phyloP scores from a whole-genome alignment of 2,329 filamentous ascomycete species.

The Mycocentrospora acerina region DNA sequence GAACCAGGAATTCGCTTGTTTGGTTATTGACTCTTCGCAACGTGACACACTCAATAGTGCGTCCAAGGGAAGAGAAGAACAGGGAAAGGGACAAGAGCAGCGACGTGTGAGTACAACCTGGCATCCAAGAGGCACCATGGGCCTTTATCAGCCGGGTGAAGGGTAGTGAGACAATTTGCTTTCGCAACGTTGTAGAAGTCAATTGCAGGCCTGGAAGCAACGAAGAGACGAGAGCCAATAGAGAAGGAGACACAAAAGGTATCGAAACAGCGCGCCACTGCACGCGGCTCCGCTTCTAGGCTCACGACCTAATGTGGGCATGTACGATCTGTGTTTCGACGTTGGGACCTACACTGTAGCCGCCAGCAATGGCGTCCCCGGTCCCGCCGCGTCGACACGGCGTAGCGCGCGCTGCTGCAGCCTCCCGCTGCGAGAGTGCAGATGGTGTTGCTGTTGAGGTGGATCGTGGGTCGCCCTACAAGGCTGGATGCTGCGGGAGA shows the following conservation, averaged over 20 bases:
- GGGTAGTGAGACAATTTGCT: slow-evolving; percentile 34
- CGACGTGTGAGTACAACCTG: slow-evolving; percentile 16
- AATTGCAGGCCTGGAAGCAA: slow-evolving; percentile 21
- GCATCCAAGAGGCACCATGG: slow-evolving; percentile 18
- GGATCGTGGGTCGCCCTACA: slow-evolving; percentile 12
- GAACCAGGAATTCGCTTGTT: slow-evolving; percentile 17
- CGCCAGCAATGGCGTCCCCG: slow-evolving; percentile 29
- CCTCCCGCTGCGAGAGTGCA: slow-evolving; percentile 10
- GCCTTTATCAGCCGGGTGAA: slow-evolving; percentile 36
- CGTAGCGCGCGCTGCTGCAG: slow-evolving; percentile 29
- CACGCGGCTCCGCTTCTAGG: slow-evolving; percentile 33
- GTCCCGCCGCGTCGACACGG: slow-evolving; percentile 24
- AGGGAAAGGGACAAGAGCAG: slow-evolving; percentile 16
- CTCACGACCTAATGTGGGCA: slow-evolving; percentile 34
- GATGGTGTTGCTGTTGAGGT: slow-evolving; percentile 6
- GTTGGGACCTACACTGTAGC: slow-evolving; percentile 37
- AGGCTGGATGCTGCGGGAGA: slow-evolving; percentile 14
- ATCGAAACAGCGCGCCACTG: slow-evolving; percentile 40
- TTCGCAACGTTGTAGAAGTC: slow-evolving; percentile 24
- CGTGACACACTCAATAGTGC: slow-evolving; percentile 12
- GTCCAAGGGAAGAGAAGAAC: slow-evolving; percentile 15
- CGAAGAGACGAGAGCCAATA: slow-evolving; percentile 38
- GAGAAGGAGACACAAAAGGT: slow-evolving; percentile 19
- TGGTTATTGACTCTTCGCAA: too few relatives aligned
- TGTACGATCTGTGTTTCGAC: slow-evolving; percentile 40